Conservation (phyloP, 129 eudicot genomes). For the Apium graveolens region DNA sequence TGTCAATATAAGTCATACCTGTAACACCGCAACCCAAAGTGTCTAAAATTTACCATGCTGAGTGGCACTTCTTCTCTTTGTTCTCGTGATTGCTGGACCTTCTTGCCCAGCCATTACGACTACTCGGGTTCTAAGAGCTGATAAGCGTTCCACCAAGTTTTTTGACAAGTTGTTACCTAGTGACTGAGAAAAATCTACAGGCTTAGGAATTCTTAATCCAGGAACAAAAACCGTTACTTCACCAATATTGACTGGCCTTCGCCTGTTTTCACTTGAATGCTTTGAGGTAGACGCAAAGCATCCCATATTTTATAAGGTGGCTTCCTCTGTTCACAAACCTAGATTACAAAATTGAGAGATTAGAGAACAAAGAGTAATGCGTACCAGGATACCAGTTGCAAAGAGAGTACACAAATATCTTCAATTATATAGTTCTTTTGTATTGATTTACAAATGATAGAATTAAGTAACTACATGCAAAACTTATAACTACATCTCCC, state of each 20-base stretch:
- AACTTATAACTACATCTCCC: neutral
- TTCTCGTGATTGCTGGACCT: conserved; percentile 82
- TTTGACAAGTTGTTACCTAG: conserved; percentile 58
- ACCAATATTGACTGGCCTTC: conserved; percentile 82
- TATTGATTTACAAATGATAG: neutral
- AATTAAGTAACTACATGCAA: neutral
- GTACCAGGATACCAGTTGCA: neutral
- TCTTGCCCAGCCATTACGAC: conserved; percentile 97
- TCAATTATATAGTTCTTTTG: neutral
- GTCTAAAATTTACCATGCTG: conserved; percentile 65
- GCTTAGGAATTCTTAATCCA: conserved; percentile 85
- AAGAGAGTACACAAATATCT: neutral
- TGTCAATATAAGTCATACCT: conserved; percentile 15
- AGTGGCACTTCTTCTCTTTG: conserved; percentile 70
- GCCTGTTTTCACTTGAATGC: conserved; percentile 69
- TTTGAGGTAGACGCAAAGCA: conserved; percentile 70
- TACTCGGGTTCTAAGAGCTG: conserved; percentile 86
- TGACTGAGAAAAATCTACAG: conserved; percentile 65
- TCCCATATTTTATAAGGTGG: conserved; percentile 53
- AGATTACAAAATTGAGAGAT: conserved; percentile 13
- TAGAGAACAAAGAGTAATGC: conserved; percentile 1
- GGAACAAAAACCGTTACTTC: conserved; percentile 87
- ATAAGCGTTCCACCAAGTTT: conserved; percentile 62
- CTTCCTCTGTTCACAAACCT: conserved; percentile 31
- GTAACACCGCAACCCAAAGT: neutral